Conservation (phyloP, 345 rosid genomes). For the Durio zibethinus region DNA sequence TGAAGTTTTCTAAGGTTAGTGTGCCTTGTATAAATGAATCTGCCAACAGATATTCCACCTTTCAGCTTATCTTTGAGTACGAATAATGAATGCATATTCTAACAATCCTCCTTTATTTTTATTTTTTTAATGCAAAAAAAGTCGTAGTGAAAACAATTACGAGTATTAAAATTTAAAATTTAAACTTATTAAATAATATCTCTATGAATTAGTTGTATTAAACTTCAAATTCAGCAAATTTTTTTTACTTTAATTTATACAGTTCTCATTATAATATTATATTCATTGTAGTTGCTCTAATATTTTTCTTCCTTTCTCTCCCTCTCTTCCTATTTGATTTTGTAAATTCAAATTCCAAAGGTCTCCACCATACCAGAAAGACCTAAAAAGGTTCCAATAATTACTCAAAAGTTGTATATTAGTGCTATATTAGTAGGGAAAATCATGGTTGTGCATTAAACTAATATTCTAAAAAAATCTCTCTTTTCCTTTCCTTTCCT, state of each 20-base stretch:
- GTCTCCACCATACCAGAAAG: neutral
- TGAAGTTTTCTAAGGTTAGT: neutral
- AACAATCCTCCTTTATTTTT: neutral
- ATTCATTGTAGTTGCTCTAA: neutral
- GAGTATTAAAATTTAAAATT: no score
- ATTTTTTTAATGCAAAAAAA: no score
- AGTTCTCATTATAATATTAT: neutral
- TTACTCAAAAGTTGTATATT: conserved; percentile 13
- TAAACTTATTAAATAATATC: no score
- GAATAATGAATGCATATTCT: neutral
- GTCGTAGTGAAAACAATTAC: no score
- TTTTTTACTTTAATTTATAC: neutral
- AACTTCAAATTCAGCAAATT: no score
- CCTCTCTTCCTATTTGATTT: neutral
- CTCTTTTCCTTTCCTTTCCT: neutral
- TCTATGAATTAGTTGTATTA: no score
- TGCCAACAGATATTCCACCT: neutral
- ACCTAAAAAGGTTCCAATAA: conserved; percentile 12
- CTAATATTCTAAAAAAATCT: neutral
- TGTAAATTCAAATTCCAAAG: neutral
- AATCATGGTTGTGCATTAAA: neutral
- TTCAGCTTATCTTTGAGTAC: neutral
- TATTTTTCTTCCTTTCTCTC: neutral
- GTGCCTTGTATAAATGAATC: neutral
- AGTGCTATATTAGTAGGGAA: conserved; percentile 5